phyloP scores from a whole-genome alignment of 179 eudicot species.

The Drosera spatulata region DNA sequence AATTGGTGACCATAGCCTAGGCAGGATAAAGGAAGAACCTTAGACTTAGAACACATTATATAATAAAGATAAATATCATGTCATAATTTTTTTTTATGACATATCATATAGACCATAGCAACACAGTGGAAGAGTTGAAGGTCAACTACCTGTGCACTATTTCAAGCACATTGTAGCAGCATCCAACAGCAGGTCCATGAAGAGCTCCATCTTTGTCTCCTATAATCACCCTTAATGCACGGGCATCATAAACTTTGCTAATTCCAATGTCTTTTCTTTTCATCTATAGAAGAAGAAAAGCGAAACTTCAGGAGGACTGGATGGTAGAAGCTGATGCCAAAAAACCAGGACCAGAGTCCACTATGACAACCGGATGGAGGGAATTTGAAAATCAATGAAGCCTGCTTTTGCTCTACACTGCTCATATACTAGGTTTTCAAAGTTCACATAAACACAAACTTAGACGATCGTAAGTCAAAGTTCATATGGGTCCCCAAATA shows the following conservation, averaged over 20 bases:
- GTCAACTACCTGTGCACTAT: constrained; percentile 60
- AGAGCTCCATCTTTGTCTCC: constrained; percentile 91
- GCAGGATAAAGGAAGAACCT: constrained; percentile 1
- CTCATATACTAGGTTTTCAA: no score
- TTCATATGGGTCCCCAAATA: no score
- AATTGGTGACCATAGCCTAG: constrained; percentile 92
- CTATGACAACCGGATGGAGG: no score
- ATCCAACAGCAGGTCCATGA: constrained; percentile 82
- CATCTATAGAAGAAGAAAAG: constrained; percentile 41
- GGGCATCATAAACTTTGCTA: constrained; percentile 75
- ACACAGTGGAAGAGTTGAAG: not conserved
- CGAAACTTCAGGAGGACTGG: not conserved
- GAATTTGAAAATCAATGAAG: not conserved
- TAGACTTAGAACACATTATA: no score
- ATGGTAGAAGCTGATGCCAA: not conserved
- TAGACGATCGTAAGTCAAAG: no score
- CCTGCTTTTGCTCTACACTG: not conserved
- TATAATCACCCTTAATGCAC: constrained; percentile 84
- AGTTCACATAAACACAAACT: no score
- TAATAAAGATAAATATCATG: no score
- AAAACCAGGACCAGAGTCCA: not conserved
- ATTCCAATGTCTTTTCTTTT: constrained; percentile 80
- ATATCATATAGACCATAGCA: no score
- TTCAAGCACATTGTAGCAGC: constrained; percentile 82
- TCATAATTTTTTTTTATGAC: no score